A percentile compares a stretch with the other conserved stretches of the same genome.
These are phyloP conservation scores for Lactuca sativa DNA, from an alignment of 129 eudicot genomes.

Conservation along the genomic window DNA sequence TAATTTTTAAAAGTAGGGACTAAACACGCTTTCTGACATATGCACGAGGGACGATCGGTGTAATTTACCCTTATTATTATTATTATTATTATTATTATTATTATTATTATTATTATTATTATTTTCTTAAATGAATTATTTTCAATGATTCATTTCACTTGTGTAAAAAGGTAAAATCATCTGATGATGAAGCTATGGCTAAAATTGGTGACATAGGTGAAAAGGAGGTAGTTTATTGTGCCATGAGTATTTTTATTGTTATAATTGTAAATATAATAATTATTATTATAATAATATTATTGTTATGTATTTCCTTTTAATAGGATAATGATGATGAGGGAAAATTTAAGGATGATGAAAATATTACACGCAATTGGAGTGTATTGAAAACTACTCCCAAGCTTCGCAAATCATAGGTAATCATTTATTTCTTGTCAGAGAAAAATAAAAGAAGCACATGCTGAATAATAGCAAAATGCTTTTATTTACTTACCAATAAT, in stretches of 20 bases:
- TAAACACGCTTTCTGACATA: too few relatives aligned
- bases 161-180: conserved; percentile 36
- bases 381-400: conserved; percentile 76
- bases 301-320: conserved; percentile 8
- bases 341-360: conserved; percentile 65
- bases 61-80: too few relatives aligned
- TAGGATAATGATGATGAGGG: conserved; percentile 74
- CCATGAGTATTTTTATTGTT: not conserved
- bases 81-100: too few relatives aligned
- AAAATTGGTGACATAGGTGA: conserved; percentile 95
- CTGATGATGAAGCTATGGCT: conserved; percentile 92
- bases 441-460: too few relatives aligned
- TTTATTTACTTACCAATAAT: not conserved
- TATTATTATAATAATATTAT: too few relatives aligned
- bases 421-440: too few relatives aligned
- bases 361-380: conserved; percentile 90
- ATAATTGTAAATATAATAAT: not conserved
- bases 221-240: conserved; percentile 64
- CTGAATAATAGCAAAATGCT: too few relatives aligned
- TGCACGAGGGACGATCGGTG: too few relatives aligned
- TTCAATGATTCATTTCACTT: not conserved
- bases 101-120: too few relatives aligned
- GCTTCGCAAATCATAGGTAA: conserved; percentile 83
- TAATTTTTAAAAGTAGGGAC: too few relatives aligned
- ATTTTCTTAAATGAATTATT: not conserved